Percentiles rank a stretch among this genome's conserved stretches.
Evolutionary conservation across 83 land plant species (phyloP).

Genomic region (Thuja plicata): DNA sequence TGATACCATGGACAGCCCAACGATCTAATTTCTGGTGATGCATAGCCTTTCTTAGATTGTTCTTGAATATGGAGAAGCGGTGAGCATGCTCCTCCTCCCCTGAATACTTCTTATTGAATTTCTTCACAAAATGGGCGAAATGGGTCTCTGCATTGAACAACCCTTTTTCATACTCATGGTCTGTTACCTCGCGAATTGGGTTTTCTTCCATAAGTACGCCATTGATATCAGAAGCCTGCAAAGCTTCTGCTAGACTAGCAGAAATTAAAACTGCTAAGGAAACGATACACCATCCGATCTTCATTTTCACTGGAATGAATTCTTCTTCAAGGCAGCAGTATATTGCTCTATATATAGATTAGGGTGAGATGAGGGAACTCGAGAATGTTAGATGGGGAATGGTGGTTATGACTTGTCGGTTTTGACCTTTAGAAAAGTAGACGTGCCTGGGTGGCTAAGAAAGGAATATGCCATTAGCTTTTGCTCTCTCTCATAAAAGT

Average conservation of each 20-base stretch:
- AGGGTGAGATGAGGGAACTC: background rate
- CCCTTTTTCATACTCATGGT: background rate
- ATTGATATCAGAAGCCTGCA: background rate
- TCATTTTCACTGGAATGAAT: background rate
- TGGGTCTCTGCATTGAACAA: constrained; percentile 37
- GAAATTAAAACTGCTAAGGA: background rate
- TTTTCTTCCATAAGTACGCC: background rate
- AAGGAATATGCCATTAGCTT: too few relatives aligned
- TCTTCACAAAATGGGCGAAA: constrained; percentile 49
- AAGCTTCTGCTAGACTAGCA: background rate
- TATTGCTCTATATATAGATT: background rate
- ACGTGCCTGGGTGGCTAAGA: too few relatives aligned
- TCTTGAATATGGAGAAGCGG: constrained; percentile 64
- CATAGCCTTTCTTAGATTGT: constrained; percentile 60
- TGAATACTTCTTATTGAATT: constrained; percentile 51
- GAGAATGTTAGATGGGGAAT: background rate
- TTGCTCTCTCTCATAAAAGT: too few relatives aligned
- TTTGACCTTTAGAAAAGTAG: too few relatives aligned
- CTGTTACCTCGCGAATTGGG: constrained; percentile 19
- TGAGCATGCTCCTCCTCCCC: constrained; percentile 53
- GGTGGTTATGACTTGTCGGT: background rate
- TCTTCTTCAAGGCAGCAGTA: background rate
- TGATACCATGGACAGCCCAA: constrained; percentile 73
- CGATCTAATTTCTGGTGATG: constrained; percentile 67
- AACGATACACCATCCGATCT: background rate